Base-by-base conservation (phyloP, 1,284 basidiomycete species). In the Ceratobasidium sp. region DNA sequence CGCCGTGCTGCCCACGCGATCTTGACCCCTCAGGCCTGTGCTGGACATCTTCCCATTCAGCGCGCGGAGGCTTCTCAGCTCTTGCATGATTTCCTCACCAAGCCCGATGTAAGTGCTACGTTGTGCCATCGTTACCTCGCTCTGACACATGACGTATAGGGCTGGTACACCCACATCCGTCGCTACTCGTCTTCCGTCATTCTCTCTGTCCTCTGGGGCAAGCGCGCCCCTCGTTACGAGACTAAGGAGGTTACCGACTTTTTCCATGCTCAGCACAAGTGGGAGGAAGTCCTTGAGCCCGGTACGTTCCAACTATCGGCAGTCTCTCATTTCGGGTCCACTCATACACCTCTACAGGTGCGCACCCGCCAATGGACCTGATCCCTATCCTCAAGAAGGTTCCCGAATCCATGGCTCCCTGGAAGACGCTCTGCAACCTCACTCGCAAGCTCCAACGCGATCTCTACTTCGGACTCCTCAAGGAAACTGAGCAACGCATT, bases 341-440 rank as follows among this genome's bases (percentile, higher is more conserved):
- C n/a, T n/a, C n/a, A 64, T 38, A 28, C 15, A 3, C 13, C 23
- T 28, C 15, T 17, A n/a, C 71, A 61, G 79, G 79, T 76, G 79
- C 77, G 5, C 68, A 77, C 59, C 79, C 79, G 38, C 84, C 85
- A 20, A 71, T 86, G 17, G 84, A 85, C 68, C 71, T 85, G 6
- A 76, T 86, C 50, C 85, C 85, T 9, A 80, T 84, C 73, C 82
- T 85, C 40, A 82, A 83, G 54, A 82, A 85, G 73, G 81, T 85
- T 64, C 85, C 85, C 7, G 83, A 82, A 73, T 66, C 82, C 23
- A 83, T 82, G 80, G 85, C 85, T 4, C 62, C 80, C 12, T 85
- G 85, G 85, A 85, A 85, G 78, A 77, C 73, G 2, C 71, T 81
- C 5, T 81, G 80, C 61, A 78, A 79, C 28, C 69, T 81, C 46